These are phyloP conservation scores for Pythium utonaiense DNA, from an alignment of 352 stramenopile genomes.

Conservation along the genomic window DNA sequence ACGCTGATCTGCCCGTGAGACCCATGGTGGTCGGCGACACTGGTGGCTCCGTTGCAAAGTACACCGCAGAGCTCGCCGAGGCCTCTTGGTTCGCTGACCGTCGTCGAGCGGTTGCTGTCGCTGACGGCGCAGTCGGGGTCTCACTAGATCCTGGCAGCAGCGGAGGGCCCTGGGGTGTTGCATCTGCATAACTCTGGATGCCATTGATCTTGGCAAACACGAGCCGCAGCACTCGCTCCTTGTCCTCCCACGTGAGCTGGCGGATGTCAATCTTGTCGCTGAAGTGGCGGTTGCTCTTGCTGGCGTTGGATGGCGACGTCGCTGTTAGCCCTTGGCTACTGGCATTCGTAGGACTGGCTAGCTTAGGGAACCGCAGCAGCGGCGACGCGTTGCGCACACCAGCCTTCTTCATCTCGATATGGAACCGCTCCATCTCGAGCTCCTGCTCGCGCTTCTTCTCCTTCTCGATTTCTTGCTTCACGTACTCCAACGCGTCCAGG, in stretches of 20 bases:
- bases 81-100: slow-evolving; percentile 15
- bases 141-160: slow-evolving; percentile 20
- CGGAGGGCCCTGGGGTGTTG: slow-evolving; percentile 8
- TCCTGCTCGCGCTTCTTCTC: slow-evolving; percentile 49
- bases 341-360: slow-evolving; percentile 24
- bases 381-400: slow-evolving; percentile 25
- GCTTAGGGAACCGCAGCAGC: slow-evolving; percentile 46
- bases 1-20: not conserved
- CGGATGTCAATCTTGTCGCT: slow-evolving; percentile 84
- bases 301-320: not conserved
- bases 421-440: slow-evolving; percentile 49
- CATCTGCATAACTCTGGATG: slow-evolving; percentile 49
- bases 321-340: not conserved
- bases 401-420: slow-evolving; percentile 45
- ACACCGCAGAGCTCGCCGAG: slow-evolving; percentile 24
- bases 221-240: slow-evolving; percentile 89
- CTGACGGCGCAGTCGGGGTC: not conserved
- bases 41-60: slow-evolving; percentile 52
- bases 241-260: slow-evolving; percentile 88
- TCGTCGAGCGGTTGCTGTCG: not conserved
- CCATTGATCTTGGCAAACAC: slow-evolving; percentile 94
- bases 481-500: slow-evolving; percentile 87
- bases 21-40: not conserved
- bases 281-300: slow-evolving; percentile 24
- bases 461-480: slow-evolving; percentile 71